Evolutionary conservation across 306 rosid species (phyloP).

Genomic region (Cucurbita argyrosperma): DNA sequence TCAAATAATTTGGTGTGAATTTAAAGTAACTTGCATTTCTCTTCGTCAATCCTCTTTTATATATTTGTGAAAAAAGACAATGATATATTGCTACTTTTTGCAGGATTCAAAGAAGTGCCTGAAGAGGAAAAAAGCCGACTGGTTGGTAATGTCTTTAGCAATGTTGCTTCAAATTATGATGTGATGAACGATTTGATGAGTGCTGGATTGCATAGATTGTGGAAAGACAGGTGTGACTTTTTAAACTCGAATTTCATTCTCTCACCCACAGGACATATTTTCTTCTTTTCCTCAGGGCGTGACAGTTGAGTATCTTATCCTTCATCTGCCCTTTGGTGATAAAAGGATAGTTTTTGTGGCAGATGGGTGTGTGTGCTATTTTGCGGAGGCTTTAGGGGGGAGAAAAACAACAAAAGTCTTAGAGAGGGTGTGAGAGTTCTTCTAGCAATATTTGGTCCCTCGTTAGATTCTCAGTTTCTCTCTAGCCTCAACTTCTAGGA

Average conservation of each 20-base stretch:
- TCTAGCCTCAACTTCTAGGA: not conserved
- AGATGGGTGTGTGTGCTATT: not conserved
- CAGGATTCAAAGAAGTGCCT: conserved; percentile 75
- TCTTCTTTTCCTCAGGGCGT: not conserved
- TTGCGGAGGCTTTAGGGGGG: not conserved
- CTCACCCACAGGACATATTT: not conserved
- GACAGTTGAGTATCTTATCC: not conserved
- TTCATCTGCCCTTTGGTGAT: not conserved
- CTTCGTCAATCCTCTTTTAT: not conserved
- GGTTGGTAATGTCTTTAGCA: conserved; percentile 83
- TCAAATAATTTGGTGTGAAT: not conserved
- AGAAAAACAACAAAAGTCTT: not conserved
- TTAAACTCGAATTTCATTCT: not conserved
- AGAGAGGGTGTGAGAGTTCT: not conserved
- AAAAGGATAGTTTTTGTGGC: not conserved
- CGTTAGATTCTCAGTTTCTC: not conserved
- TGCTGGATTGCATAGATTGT: conserved; percentile 81
- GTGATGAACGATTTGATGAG: conserved; percentile 92
- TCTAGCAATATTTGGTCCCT: not conserved
- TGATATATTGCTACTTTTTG: not conserved
- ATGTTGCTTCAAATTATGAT: conserved; percentile 77
- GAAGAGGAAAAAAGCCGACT: conserved; percentile 80
- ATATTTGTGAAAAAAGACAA: too few relatives aligned
- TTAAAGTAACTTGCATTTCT: not conserved
- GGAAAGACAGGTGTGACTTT: conserved; percentile 74